Evolutionary conservation across 2,329 filamentous ascomycete genomes (phyloP), one percentile per base, ranked within the genome.

Genomic region (Arthrobotrys conoides): DNA sequence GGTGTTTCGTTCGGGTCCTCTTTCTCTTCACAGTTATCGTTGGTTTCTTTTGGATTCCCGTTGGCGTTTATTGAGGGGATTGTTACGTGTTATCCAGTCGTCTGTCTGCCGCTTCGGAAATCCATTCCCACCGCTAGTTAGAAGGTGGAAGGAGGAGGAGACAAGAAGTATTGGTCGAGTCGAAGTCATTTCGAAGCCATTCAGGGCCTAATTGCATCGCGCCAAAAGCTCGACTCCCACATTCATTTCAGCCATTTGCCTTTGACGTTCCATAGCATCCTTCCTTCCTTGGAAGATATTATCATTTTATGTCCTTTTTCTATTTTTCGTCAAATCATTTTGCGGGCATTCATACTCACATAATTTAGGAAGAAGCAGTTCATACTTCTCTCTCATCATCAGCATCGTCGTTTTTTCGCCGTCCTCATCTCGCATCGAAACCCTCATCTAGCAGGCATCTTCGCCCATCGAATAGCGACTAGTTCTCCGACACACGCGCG

Each of bases 11-110:
- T 77, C 61, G 53, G 68, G 24, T 71, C 27, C 51, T 77, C 66
- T 66, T 77, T 77, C 72, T 71, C 66, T 77, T 71, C 68, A 33
- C 57, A 70, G 64, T 69, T 69, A 57, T 20, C 49, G 49, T 63
- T 53, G 44, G 24, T 65, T 57, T 64, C 38, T 65, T 57, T 51
- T 65, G 48, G 59, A 38, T 77, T 71, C 68, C 67, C 55, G 73
- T 71, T 76, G 73, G 73, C 73, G 73, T 77, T 77, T 77, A 77
- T 77, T 69, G 73, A 71, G 67, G 67, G 66, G 48, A 61, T 67
- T 71, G 51, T 77, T 77, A 67, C 67, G 61, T 71, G 61, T 71
- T 67, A 73, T 67, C 59, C 70, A 27, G 22, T 71, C 57, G 44
- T 57, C 65, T 36, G 51, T 41, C 61, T 64, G 71, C 68, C 71